Conservation (phyloP, 768 basidiomycete genomes). For the Suillus luteus region DNA sequence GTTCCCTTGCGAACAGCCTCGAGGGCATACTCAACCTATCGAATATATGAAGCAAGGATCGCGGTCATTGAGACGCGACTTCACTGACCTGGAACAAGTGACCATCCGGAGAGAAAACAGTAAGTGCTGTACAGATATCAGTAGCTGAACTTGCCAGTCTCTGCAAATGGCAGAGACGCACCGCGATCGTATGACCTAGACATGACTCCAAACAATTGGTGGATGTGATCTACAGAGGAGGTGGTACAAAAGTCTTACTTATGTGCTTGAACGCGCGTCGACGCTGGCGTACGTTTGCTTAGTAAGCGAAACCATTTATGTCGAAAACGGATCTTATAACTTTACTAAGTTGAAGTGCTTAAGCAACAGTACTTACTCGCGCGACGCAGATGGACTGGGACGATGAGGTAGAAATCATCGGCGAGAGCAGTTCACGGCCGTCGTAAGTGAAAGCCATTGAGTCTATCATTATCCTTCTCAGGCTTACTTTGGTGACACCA, state of each 20-base stretch:
- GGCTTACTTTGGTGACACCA: slow-evolving; percentile 6
- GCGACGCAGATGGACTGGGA: slow-evolving; percentile 12
- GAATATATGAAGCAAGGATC: slow-evolving; percentile 24
- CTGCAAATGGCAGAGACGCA: slow-evolving; percentile 36
- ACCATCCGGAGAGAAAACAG: slow-evolving; percentile 98
- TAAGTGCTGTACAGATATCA: slow-evolving; percentile 66
- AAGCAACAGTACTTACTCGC: neutral
- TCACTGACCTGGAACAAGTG: slow-evolving; percentile 89
- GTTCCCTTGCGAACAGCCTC: slow-evolving; percentile 98
- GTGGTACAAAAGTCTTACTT: slow-evolving; percentile 10
- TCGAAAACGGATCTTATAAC: neutral
- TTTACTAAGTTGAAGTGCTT: neutral
- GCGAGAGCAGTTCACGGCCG: slow-evolving; percentile 5
- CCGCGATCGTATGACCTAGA: slow-evolving; percentile 98
- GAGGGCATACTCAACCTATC: slow-evolving; percentile 96
- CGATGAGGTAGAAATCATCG: slow-evolving; percentile 32
- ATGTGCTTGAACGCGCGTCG: slow-evolving; percentile 52
- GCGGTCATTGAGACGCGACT: slow-evolving; percentile 29
- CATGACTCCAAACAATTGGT: slow-evolving; percentile 43
- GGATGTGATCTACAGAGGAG: slow-evolving; percentile 14
- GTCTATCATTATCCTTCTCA: neutral
- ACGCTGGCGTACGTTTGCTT: slow-evolving; percentile 29
- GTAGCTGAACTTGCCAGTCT: neutral
- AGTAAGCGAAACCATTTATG: slow-evolving; percentile 20
- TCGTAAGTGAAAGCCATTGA: slow-evolving; percentile 16